Percentiles rank a stretch among this genome's conserved stretches.
Conservation (phyloP, 495 filamentous ascomycete genomes). For the Hypoxylon cercidicola region DNA sequence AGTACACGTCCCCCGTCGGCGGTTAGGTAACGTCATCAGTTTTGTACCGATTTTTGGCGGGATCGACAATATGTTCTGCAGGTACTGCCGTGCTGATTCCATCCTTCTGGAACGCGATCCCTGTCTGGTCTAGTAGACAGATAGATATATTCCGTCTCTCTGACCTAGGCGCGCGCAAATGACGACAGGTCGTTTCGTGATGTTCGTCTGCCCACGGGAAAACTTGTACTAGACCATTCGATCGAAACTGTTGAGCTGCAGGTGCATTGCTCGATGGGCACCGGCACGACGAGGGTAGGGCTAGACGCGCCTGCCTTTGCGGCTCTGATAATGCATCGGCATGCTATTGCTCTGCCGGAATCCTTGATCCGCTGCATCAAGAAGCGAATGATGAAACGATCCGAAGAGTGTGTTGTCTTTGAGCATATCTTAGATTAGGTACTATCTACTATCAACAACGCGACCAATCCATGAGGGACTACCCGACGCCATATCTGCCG, state of each 20-base stretch:
- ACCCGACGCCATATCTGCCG: conserved; percentile 27
- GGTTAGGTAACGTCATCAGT: neutral
- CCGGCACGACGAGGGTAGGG: neutral
- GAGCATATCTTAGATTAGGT: conserved; percentile 3
- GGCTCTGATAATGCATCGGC: conserved; percentile 14
- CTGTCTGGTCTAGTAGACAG: conserved; percentile 10
- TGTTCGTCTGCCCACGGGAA: too few species aligned
- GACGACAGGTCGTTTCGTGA: conserved; percentile 10
- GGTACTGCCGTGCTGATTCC: conserved; percentile 34
- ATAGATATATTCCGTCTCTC: conserved; percentile 2
- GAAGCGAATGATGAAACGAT: conserved; percentile 16
- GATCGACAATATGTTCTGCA: conserved; percentile 38
- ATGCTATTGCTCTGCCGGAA: conserved; percentile 15
- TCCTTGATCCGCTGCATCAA: conserved; percentile 5
- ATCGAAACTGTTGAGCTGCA: conserved; percentile 21
- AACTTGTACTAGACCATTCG: neutral
- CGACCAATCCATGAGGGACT: conserved; percentile 11
- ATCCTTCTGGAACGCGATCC: conserved; percentile 22
- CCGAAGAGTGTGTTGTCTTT: conserved; percentile 11
- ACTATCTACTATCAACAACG: conserved; percentile 28
- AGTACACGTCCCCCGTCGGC: neutral
- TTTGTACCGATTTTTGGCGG: conserved; percentile 2
- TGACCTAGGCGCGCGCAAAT: neutral
- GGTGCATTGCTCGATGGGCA: neutral
- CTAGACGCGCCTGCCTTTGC: neutral